phyloP scores from a whole-genome alignment of 768 basidiomycete genomes.

The Psilocybe cyanescens region DNA sequence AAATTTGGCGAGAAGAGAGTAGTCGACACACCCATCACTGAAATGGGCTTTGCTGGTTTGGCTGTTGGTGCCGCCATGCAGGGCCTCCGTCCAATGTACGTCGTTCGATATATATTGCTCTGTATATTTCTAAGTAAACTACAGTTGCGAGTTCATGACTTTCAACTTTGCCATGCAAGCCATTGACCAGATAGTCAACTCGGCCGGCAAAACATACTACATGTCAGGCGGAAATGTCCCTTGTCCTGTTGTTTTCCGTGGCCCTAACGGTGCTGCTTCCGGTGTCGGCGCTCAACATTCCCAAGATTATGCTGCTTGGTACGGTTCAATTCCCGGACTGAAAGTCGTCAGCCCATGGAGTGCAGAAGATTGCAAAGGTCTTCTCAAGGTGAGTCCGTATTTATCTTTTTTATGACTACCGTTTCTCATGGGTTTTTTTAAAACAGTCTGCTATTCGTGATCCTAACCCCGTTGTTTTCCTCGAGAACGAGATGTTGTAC shows the following conservation, averaged over 20 bases:
- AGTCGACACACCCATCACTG: conserved; percentile 95
- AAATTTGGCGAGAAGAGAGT: conserved; percentile 99
- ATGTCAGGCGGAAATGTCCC: conserved; percentile 99
- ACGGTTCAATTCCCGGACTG: conserved; percentile 89
- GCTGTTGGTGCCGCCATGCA: conserved; percentile 94
- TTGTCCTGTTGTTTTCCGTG: conserved; percentile 99
- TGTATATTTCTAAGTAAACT: conserved; percentile 11
- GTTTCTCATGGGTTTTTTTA: conserved; percentile 3
- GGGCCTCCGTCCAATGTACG: conserved; percentile 91
- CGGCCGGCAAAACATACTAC: conserved; percentile 99
- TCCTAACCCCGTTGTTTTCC: conserved; percentile 97
- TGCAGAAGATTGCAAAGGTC: conserved; percentile 98
- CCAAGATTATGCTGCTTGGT: conserved; percentile 97
- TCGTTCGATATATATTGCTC: conserved; percentile 1
- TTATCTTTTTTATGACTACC: background rate
- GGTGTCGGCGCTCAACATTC: conserved; percentile 98
- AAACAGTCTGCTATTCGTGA: conserved; percentile 92
- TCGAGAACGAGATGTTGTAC: conserved; percentile 99
- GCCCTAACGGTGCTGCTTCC: conserved; percentile 96
- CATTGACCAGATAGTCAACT: conserved; percentile 99
- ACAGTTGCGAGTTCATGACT: conserved; percentile 99
- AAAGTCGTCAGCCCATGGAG: conserved; percentile 99
- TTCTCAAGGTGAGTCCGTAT: conserved; percentile 73
- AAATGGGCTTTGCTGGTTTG: conserved; percentile 98
- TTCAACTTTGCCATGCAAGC: conserved; percentile 99